These are phyloP conservation scores for Vanrija sp. DNA, from an alignment of 1,284 basidiomycete genomes.

Conservation along the genomic window DNA sequence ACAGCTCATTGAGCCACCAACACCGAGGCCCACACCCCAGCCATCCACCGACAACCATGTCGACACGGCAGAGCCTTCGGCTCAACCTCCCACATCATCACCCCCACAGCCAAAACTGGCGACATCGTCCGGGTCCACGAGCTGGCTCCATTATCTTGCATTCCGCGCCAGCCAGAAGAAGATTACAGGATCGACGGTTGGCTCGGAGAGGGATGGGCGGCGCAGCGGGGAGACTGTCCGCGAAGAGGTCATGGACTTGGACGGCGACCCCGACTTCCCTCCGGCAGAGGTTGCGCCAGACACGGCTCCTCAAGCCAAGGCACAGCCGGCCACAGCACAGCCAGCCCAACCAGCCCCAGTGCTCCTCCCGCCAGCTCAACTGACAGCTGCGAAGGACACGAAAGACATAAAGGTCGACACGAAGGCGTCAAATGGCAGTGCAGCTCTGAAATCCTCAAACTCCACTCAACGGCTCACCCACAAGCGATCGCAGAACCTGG, in stretches of 20 bases:
- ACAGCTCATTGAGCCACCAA: too few species aligned
- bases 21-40: background rate
- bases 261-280: constrained; percentile 42
- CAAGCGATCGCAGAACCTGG: constrained; percentile 25
- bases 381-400: background rate
- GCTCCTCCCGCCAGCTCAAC: too few species aligned
- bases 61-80: too few species aligned
- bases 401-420: background rate
- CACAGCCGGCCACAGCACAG: background rate
- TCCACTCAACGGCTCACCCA: background rate
- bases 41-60: background rate
- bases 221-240: constrained; percentile 17
- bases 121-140: constrained; percentile 22
- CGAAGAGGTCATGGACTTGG: constrained; percentile 45
- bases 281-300: background rate
- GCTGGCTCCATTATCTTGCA: constrained; percentile 45
- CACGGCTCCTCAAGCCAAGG: background rate
- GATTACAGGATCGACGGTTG: constrained; percentile 21
- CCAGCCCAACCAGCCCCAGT: background rate
- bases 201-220: constrained; percentile 11
- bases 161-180: constrained; percentile 40
- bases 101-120: constrained; percentile 2
- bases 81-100: background rate
- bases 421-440: background rate
- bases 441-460: background rate